These are phyloP conservation scores for Saccharomycopsis javanensis DNA, from an alignment of 805 yeast genomes.

Conservation along the genomic window DNA sequence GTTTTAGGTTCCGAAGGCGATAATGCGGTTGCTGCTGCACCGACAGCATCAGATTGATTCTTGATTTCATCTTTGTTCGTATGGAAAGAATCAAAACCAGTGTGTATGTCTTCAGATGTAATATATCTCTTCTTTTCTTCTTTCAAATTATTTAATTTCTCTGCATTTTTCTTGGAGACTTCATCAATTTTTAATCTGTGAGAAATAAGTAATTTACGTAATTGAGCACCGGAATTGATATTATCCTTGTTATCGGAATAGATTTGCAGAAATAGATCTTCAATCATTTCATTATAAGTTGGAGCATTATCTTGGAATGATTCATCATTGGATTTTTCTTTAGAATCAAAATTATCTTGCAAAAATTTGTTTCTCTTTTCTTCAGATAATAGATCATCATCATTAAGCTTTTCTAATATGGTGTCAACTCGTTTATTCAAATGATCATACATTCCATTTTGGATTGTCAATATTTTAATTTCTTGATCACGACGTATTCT, in stretches of 20 bases:
- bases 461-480: slow-evolving; percentile 64
- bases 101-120: slow-evolving; percentile 82
- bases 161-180: slow-evolving; percentile 52
- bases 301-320: slow-evolving; percentile 40
- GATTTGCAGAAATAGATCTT: slow-evolving; percentile 75
- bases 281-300: slow-evolving; percentile 86
- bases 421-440: slow-evolving; percentile 65
- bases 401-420: slow-evolving; percentile 37
- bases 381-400: slow-evolving; percentile 25
- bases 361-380: slow-evolving; percentile 34
- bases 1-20: slow-evolving; percentile 25
- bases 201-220: slow-evolving; percentile 34
- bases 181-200: slow-evolving; percentile 66
- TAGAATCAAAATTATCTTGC: slow-evolving; percentile 43
- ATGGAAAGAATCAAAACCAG: slow-evolving; percentile 60
- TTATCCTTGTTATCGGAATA: slow-evolving; percentile 43
- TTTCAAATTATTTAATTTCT: slow-evolving; percentile 55
- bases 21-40: slow-evolving; percentile 33
- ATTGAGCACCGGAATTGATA: slow-evolving; percentile 35
- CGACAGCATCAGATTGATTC: slow-evolving; percentile 40
- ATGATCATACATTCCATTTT: slow-evolving; percentile 69
- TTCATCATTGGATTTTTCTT: slow-evolving; percentile 42
- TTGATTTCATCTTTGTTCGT: slow-evolving; percentile 17
- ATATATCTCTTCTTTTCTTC: slow-evolving; percentile 68
- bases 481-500: slow-evolving; percentile 73